Evolutionary conservation across 164 flowering plant genomes (phyloP), one percentile per base, ranked within the genome.

Genomic region (Aristolochia fimbriata): DNA sequence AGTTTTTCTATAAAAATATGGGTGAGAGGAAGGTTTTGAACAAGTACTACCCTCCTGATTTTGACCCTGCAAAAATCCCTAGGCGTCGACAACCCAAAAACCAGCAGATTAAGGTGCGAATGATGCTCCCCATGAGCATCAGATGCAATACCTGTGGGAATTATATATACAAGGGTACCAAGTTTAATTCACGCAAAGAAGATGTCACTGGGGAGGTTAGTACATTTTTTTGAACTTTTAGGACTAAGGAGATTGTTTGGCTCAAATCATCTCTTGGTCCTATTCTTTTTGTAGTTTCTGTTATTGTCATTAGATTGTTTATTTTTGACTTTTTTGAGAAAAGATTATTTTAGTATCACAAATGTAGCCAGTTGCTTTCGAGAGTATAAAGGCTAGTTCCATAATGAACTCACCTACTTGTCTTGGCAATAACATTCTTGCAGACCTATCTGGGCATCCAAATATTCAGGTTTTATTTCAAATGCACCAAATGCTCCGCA

Each of bases 51-150:
- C 97, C 97, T 5, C 98, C 98, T 61, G 97, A 90, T 46, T 93
- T 93, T 60, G 97, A 90, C 70, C 98, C 97, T 23, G 68, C 94
- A 30, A 87, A 87, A 74, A 74, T 93, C 10, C 98, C 97, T 0
- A 56, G 94, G 55, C 71, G 91, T 37, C 62, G 71, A 24, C 78
- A 72, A 60, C 92, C 87, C 0, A 89, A 87, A 68, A 90, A 93
- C 58, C 87, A 80, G 68, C 99, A 90, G 64, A 88, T 93, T 0
- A 93, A 86, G 67, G 91, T 93, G 1, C 83, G 98, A 0, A 91
- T 88, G 96, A 91, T 91, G 98, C 81, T 91, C 69, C 98, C 96
- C 0, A 87, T 91, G 98, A 84, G 93, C 62, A 83, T 87, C 17
- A 78, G 95, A 0, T 91, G 95, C 73, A 75, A 68, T 16, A 89